Evolutionary conservation across 2,329 filamentous ascomycete species (phyloP).

Genomic region (Penicillium digitatum): DNA sequence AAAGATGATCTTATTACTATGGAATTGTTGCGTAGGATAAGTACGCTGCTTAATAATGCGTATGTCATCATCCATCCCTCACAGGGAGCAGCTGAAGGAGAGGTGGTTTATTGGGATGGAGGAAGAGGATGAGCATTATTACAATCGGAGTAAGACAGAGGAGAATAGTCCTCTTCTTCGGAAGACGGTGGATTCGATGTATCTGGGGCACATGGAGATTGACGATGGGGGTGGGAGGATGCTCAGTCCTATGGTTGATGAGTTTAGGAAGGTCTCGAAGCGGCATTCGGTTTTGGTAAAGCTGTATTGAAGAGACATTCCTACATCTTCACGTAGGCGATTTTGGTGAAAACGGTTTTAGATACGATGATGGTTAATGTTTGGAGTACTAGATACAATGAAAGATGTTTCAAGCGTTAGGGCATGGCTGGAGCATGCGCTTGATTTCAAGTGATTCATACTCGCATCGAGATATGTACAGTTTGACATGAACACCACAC

Average conservation of each 20-base stretch:
- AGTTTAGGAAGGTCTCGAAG: conserved; percentile 33
- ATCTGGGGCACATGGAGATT: conserved; percentile 14
- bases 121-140: conserved; percentile 52
- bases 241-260: conserved; percentile 33
- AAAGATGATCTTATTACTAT: too few species aligned
- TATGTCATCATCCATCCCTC: too few species aligned
- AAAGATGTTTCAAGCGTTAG: not conserved
- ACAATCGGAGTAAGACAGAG: conserved; percentile 40
- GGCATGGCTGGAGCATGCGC: not conserved
- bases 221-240: conserved; percentile 15
- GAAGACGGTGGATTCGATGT: not conserved
- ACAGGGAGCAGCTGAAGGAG: conserved; percentile 48
- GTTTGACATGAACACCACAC: not conserved
- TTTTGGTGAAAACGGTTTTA: not conserved
- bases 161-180: conserved; percentile 8
- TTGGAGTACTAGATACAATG: not conserved
- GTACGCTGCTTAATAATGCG: too few species aligned
- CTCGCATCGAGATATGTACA: conserved; percentile 13
- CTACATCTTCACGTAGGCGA: not conserved
- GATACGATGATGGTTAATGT: not conserved
- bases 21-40: too few species aligned
- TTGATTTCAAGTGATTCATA: conserved; percentile 1
- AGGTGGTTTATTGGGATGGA: conserved; percentile 47
- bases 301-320: conserved; percentile 18
- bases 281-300: conserved; percentile 26